Base-by-base conservation (phyloP, 768 basidiomycete genomes). In the Podaxis pistillaris region DNA sequence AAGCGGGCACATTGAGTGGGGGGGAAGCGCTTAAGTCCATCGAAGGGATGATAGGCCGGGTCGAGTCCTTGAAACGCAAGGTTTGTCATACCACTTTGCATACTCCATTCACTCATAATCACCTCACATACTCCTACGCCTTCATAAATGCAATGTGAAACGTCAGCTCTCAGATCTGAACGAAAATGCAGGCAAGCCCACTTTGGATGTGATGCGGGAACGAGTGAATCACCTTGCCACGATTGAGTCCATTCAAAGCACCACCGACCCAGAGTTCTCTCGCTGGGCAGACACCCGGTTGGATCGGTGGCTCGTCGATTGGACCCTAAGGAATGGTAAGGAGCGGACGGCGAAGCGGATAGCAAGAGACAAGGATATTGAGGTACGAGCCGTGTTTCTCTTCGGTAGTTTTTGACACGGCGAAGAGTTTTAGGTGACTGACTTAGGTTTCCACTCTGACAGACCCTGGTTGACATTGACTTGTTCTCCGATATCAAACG, bases 291-390 rank as follows among this genome's bases (percentile, higher is more conserved):
- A 92, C 68, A 86, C 81, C 49, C 80, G 94, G 55, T 77, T 98
- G 12, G 90, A 94, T 70, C 79, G 95, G 65, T 96, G 94, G 89
- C 80, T 98, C 37, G 90, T 96, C 2, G 97, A 99, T 71, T 96
- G 96, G 90, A 84, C 89, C 38, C 78, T 98, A 51, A 81, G 96
- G 59, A 85, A 81, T 40, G 94, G 91, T 36, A 89, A 89, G 68
- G 85, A 88, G 66, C 81, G 84, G 67, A 89, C 93, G 1, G 96
- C 97, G 1, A 79, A 80, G 68, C 81, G 80, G 65, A 83, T 98
- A 51, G 91, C 94, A 22, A 80, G 83, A 65, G 87, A 92, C 65
- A 87, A 85, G 72, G 81, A 81, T 19, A 90, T 98, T 63, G 90
- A 95, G 79, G 93, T 91, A 72, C 67, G 84, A 73, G 30, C 40